Conservation (phyloP, 2,329 filamentous ascomycete genomes). For the Cytospora mali region DNA sequence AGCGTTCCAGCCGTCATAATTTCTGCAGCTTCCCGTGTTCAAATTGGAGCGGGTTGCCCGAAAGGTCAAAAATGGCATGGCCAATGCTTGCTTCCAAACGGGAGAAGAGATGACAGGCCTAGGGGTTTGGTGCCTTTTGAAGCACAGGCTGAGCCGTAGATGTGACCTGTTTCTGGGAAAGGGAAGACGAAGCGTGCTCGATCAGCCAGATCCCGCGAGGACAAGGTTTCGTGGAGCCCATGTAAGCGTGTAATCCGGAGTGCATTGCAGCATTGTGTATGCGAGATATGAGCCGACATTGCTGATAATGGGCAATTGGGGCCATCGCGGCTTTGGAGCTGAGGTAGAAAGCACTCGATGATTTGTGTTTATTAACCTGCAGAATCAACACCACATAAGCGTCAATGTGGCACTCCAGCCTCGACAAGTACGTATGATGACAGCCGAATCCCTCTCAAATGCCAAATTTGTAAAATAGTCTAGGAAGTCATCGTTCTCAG, state of each 20-base stretch:
- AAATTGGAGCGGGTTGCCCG: conserved; percentile 31
- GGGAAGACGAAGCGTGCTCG: conserved; percentile 24
- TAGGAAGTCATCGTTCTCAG: not conserved
- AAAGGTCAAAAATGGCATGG: conserved; percentile 35
- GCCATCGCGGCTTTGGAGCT: too few relatives aligned
- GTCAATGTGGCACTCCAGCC: conserved; percentile 22
- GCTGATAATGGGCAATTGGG: conserved; percentile 5
- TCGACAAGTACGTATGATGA: conserved; percentile 24
- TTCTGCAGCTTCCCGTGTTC: conserved; percentile 43
- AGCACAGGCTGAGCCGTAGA: conserved; percentile 26
- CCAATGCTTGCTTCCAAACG: conserved; percentile 38
- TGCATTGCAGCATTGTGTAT: conserved; percentile 4
- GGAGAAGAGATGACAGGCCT: conserved; percentile 34
- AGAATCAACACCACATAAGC: conserved; percentile 11
- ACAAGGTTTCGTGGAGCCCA: not conserved
- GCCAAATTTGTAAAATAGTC: not conserved
- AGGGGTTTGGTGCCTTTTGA: conserved; percentile 16
- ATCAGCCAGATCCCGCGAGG: not conserved
- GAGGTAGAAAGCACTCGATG: conserved; percentile 1
- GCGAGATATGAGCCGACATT: conserved; percentile 3
- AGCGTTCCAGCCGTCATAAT: conserved; percentile 39
- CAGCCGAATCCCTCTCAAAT: not conserved
- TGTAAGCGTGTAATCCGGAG: conserved; percentile 7
- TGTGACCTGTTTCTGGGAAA: conserved; percentile 31
- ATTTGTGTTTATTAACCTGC: conserved; percentile 5